Percentiles rank a stretch among this genome's conserved stretches.
Evolutionary conservation across 805 yeast species (phyloP).

Genomic region (Priceomyces haplophilus): DNA sequence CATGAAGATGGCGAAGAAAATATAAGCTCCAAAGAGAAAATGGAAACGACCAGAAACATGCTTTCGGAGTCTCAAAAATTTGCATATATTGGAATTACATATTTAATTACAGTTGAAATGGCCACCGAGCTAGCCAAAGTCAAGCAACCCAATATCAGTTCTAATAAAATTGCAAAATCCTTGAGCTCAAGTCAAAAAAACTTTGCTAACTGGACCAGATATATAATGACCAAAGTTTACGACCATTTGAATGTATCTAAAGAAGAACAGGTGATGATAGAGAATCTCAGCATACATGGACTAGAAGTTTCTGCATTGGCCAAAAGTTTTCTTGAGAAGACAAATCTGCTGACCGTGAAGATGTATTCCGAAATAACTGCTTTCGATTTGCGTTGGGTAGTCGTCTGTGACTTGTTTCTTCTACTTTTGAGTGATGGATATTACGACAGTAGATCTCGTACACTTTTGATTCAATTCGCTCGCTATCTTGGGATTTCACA

Average conservation of each 20-base stretch:
- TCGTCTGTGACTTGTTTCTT: slow-evolving; percentile 85
- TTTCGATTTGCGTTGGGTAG: slow-evolving; percentile 87
- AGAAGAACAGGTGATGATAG: slow-evolving; percentile 87
- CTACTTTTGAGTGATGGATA: slow-evolving; percentile 76
- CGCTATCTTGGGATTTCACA: slow-evolving; percentile 50
- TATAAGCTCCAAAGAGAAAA: slow-evolving; percentile 55
- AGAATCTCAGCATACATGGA: slow-evolving; percentile 79
- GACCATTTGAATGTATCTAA: slow-evolving; percentile 72
- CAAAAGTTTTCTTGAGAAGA: slow-evolving; percentile 46
- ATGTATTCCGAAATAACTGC: slow-evolving; percentile 1
- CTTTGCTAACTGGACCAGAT: slow-evolving; percentile 80
- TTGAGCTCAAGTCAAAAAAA: slow-evolving; percentile 69
- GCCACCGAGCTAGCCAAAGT: slow-evolving; percentile 72
- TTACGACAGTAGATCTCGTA: slow-evolving; percentile 86
- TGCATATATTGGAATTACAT: slow-evolving; percentile 86
- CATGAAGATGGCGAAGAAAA: slow-evolving; percentile 40
- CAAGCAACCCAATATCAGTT: slow-evolving; percentile 42
- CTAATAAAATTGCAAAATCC: slow-evolving; percentile 53
- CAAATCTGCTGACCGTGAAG: not conserved
- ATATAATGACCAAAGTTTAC: slow-evolving; percentile 66
- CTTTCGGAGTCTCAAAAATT: slow-evolving; percentile 80
- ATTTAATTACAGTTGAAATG: slow-evolving; percentile 73
- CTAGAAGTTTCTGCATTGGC: slow-evolving; percentile 70
- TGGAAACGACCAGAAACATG: slow-evolving; percentile 77
- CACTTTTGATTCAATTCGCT: slow-evolving; percentile 71